A percentile compares a stretch with the other conserved stretches of the same genome.
phyloP scores from a whole-genome alignment of 2,329 filamentous ascomycete species.

The Cordyceps farinosa region DNA sequence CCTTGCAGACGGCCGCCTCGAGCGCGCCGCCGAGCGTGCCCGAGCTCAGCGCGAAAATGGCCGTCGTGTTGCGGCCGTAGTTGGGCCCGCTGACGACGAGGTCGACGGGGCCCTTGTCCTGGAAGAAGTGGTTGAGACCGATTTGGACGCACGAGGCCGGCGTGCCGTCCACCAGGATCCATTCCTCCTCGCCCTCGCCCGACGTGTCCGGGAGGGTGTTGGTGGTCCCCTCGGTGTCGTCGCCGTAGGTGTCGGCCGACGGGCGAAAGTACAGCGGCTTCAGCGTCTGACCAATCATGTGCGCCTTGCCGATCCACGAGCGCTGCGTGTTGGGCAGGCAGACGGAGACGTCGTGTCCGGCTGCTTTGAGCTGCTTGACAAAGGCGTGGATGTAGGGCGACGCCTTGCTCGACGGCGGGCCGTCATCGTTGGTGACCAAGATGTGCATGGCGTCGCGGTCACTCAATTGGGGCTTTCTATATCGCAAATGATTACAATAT shows the following conservation, averaged over 20 bases:
- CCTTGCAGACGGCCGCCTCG: constrained; percentile 69
- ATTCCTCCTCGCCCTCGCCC: constrained; percentile 62
- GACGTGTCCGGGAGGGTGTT: constrained; percentile 55
- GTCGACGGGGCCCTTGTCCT: constrained; percentile 67
- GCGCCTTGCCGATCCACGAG: constrained; percentile 98
- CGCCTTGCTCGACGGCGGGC: constrained; percentile 71
- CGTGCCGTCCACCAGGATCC: constrained; percentile 77
- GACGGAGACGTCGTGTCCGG: constrained; percentile 85
- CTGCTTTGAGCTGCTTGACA: constrained; percentile 64
- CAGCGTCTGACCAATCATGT: constrained; percentile 86
- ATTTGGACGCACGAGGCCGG: constrained; percentile 81
- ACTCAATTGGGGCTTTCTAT: background rate
- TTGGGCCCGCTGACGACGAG: constrained; percentile 78
- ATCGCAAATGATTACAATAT: background rate
- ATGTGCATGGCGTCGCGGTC: constrained; percentile 51
- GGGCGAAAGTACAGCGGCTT: constrained; percentile 80
- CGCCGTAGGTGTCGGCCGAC: constrained; percentile 38
- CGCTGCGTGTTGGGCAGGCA: constrained; percentile 87
- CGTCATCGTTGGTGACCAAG: constrained; percentile 74
- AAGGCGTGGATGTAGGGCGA: constrained; percentile 78
- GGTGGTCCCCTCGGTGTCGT: constrained; percentile 58
- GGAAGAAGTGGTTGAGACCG: constrained; percentile 75
- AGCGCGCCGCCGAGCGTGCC: constrained; percentile 75
- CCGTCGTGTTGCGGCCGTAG: constrained; percentile 78
- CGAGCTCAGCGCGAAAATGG: constrained; percentile 72